These are phyloP conservation scores for Hanseniaspora pseudoguilliermondii DNA, from an alignment of 805 yeast species.

Conservation along the genomic window DNA sequence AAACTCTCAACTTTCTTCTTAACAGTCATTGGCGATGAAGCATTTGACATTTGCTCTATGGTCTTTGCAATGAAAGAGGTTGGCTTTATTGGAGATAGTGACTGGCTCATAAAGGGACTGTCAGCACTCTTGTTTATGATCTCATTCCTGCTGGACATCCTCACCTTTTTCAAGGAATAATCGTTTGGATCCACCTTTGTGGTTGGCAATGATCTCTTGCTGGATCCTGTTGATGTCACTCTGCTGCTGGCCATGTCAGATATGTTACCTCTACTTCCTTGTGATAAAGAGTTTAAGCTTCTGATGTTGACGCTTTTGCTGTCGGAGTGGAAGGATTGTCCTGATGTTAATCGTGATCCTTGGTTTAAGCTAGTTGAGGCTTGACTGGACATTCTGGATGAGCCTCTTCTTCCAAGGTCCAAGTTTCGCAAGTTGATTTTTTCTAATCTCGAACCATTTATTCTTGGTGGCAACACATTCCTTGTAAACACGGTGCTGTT, in stretches of 20 bases:
- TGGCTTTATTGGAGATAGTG: constrained; percentile 6
- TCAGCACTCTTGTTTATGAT: not conserved
- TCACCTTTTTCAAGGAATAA: not conserved
- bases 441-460: not conserved
- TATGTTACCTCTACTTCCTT: not conserved
- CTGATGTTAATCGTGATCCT: not conserved
- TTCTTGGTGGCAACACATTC: not conserved
- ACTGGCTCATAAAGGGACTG: not conserved
- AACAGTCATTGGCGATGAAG: not conserved
- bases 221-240: not conserved
- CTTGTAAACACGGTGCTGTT: not conserved
- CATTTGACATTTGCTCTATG: not conserved
- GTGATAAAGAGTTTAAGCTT: not conserved
- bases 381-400: constrained; percentile 5
- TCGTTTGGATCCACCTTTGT: not conserved
- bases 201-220: not conserved
- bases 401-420: not conserved
- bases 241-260: not conserved
- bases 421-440: not conserved
- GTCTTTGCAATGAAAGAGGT: not conserved
- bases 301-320: not conserved
- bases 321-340: not conserved
- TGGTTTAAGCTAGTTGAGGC: not conserved
- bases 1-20: not conserved
- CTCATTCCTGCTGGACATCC: constrained; percentile 2